Base-by-base conservation (phyloP, 345 rosid genomes). In the Syzygium oleosum region DNA sequence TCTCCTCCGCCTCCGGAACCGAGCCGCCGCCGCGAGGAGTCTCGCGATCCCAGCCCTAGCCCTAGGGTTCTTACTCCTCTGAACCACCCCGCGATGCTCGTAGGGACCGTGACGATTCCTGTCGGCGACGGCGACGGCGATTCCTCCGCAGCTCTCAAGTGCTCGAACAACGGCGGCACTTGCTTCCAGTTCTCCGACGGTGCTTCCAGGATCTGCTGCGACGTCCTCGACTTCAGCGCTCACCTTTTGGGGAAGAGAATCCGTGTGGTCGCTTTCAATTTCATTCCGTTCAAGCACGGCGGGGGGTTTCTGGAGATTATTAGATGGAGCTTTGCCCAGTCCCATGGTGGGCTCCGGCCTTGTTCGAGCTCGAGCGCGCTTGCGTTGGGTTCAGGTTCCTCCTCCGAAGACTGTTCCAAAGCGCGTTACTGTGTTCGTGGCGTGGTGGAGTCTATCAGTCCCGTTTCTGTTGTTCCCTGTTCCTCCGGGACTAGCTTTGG, bases 301-400 rank as follows among this genome's bases (percentile, higher is more conserved):
- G 92, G 92, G 43, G 98, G 98, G 12, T 91, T 96, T 88, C 84
- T 98, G 90, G 99, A 98, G 94, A 95, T 98, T 53, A 92, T 98
- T 80, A 91, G 91, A 86, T 98, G 97, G 98, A 89, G 87, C 53
- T 86, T 95, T 16, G 55, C 88, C 29, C 93, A 89, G 54, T 78
- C 87, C 4, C 86, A 54, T 54, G 73, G 49, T 65, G 88, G 68
- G 34, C 87, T 93, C 3, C 87, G 84, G 78, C 86, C 85, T 54
- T 88, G 93, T 88, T 90, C 94, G n/a, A 84, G 52, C 79, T 79
- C 77, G 25, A 89, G 89, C 88, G 93, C 96, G 13, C 51, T 95
- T 89, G 93, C 92, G 5, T 88, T 97, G 88, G 34, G 52, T 88
- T 84, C 92, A 17, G 78, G 88, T 19, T 85, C 85, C 55, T 34